Evolutionary conservation across 371 early-diverging fungal species (phyloP).

Genomic region (Rhizopus delemar): DNA sequence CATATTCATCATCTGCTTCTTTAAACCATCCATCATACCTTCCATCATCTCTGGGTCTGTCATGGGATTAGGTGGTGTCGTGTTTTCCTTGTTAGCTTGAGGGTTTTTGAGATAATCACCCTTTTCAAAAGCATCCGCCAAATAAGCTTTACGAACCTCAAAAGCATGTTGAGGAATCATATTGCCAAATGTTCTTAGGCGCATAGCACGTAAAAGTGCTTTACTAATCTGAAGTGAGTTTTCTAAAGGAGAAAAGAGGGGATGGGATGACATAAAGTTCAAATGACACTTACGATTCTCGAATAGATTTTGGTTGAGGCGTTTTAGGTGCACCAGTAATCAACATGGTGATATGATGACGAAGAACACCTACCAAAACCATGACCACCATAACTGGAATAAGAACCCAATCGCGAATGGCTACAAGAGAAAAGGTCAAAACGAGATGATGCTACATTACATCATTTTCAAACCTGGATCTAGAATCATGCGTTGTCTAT

Average conservation of each 20-base stretch:
- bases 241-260: not conserved
- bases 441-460: not conserved
- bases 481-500: slow-evolving; percentile 63
- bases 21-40: slow-evolving; percentile 96
- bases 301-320: slow-evolving; percentile 72
- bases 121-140: slow-evolving; percentile 77
- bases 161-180: slow-evolving; percentile 77
- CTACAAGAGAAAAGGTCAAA: slow-evolving; percentile 33
- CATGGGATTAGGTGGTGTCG: slow-evolving; percentile 77
- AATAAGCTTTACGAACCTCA: slow-evolving; percentile 63
- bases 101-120: slow-evolving; percentile 84
- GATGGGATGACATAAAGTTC: not conserved
- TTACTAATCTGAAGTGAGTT: slow-evolving; percentile 40
- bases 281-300: slow-evolving; percentile 66
- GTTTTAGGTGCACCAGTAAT: slow-evolving; percentile 79
- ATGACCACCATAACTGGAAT: slow-evolving; percentile 96
- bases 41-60: slow-evolving; percentile 92
- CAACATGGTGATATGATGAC: slow-evolving; percentile 89
- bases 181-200: slow-evolving; percentile 67
- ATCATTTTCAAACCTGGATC: slow-evolving; percentile 55
- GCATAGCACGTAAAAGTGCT: slow-evolving; percentile 75
- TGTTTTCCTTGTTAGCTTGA: slow-evolving; percentile 58
- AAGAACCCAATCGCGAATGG: slow-evolving; percentile 92
- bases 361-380: slow-evolving; percentile 89
- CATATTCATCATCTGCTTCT: slow-evolving; percentile 93